Evolutionary conservation across 78 protist species (phyloP), one percentile per base, ranked within the genome.

Genomic region (Dictyostelium firmibasis): DNA sequence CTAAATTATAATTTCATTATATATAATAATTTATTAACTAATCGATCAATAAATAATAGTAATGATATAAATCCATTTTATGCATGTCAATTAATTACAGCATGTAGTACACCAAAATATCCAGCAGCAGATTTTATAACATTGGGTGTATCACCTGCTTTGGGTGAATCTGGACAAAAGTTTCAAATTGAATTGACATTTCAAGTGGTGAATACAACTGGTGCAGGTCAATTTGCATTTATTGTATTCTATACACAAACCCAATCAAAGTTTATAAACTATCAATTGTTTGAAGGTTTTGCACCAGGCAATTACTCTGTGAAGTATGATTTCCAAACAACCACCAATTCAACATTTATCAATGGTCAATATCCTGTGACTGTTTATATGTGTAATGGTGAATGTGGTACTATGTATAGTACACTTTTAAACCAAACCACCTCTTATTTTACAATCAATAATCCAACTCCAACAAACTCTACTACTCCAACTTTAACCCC

Each of bases 401-500:
- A 78, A 81, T 89, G 94, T 89, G 87, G 87, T 18, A 89, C 94
- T n/a, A 76, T 85, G 27, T 81, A 78, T 35, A 81, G 88, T 62
- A 47, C 82, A 2, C 20, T 33, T 18, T 62, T 87, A 20, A 87
- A 87, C 79, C 50, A 60, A 83, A 60, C 86, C 2, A 50, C 72
- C 4, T 16, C 64, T 60, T 33, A 6, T 6, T 83, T 83, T 36
- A 50, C 72, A 31, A 50, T 60, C 35, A 27, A 31, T n/a, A 79
- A 18, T 60, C 86, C 86, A 60, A 23, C 77, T 9, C 86, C 86
- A 83, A 29, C 76, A 7, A 75, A 75, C 35, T 18, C 43, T 38
- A 69, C 85, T 36, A 31, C 57, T 27, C 20, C 38, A 18, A 50
- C 92, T 76, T 5, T 76, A 36, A 74, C 76, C 6, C 38, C 70